Evolutionary conservation across 192 early-diverging fungal species (phyloP).

Genomic region (Lobosporangium transversale): DNA sequence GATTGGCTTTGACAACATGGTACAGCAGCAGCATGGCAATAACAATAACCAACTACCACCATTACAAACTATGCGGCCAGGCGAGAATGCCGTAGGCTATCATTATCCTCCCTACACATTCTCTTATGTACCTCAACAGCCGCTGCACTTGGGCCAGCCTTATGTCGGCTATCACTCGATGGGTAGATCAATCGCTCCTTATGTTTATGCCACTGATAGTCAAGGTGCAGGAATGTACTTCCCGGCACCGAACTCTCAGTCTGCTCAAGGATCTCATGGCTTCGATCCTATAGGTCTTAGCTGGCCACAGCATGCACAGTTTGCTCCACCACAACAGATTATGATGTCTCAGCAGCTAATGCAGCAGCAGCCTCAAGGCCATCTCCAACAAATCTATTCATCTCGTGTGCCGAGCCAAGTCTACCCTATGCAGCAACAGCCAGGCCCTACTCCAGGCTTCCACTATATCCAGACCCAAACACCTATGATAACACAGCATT

Average conservation of each 20-base stretch:
- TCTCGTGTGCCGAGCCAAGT: not conserved
- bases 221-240: constrained; percentile 14
- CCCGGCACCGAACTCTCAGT: not conserved
- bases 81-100: not conserved
- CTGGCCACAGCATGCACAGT: constrained; percentile 26
- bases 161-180: constrained; percentile 23
- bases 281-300: constrained; percentile 3
- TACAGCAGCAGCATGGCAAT: not conserved
- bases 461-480: not conserved
- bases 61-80: constrained; percentile 4
- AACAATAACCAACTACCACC: no score
- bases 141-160: constrained; percentile 1
- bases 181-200: constrained; percentile 5
- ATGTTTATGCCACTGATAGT: constrained; percentile 11
- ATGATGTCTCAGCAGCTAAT: not conserved
- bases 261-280: not conserved
- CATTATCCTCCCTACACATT: constrained; percentile 24
- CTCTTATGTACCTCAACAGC: constrained; percentile 23
- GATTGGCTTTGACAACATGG: constrained; percentile 20
- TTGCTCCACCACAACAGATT: constrained; percentile 1
- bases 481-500: not conserved
- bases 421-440: not conserved
- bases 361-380: constrained; percentile 9
- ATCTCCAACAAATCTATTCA: constrained; percentile 14
- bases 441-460: no score